Percentiles rank a stretch among this genome's conserved stretches.
Evolutionary conservation across 192 early-diverging fungal genomes (phyloP).

Genomic region (Mortierella hygrophila): DNA sequence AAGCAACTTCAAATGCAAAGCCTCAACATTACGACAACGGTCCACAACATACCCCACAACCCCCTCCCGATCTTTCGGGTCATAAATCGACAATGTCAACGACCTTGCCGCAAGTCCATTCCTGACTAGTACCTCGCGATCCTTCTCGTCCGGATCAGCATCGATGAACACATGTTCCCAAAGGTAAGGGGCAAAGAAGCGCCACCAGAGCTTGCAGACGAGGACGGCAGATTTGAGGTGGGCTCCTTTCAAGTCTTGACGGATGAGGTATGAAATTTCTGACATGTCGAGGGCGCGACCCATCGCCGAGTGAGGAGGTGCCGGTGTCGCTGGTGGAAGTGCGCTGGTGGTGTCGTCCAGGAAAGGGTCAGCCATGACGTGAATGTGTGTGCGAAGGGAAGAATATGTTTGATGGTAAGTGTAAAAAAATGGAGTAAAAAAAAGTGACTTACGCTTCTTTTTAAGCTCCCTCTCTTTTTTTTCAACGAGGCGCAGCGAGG

Average conservation of each 20-base stretch:
- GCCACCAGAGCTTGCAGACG: background rate
- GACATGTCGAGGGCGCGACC: conserved; percentile 10
- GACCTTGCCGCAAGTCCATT: conserved; percentile 34
- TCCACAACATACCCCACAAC: conserved; percentile 17
- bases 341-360: no score
- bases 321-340: no score
- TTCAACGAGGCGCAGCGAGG: no score
- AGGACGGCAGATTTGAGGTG: no score
- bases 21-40: conserved; percentile 15
- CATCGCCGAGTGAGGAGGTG: background rate
- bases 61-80: conserved; percentile 10
- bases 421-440: no score
- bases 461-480: no score
- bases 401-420: no score
- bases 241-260: conserved; percentile 8
- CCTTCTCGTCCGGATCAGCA: background rate
- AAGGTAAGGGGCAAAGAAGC: background rate
- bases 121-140: conserved; percentile 5
- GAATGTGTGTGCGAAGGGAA: no score
- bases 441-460: no score
- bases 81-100: conserved; percentile 31
- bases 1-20: conserved; percentile 24
- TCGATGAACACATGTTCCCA: background rate
- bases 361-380: no score
- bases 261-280: conserved; percentile 21